phyloP scores from a whole-genome alignment of 257 asterid species.

The Primulina tabacum region DNA sequence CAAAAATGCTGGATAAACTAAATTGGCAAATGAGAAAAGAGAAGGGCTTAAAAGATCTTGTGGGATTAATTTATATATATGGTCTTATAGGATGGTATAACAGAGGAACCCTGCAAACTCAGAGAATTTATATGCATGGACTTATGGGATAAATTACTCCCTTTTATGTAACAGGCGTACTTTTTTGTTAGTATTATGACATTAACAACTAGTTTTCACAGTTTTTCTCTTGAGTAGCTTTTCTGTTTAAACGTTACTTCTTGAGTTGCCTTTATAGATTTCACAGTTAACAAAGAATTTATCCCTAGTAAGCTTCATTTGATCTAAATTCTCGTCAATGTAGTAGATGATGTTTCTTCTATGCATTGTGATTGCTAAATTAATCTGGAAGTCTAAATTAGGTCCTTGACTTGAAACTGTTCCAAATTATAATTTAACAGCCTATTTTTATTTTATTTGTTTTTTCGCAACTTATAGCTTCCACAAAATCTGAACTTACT shows the following conservation, averaged over 20 bases:
- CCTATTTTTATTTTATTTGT: too few relatives aligned
- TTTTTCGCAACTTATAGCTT: neutral
- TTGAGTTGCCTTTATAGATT: constrained; percentile 14
- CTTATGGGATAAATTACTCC: neutral
- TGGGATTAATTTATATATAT: neutral
- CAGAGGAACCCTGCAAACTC: constrained; percentile 10
- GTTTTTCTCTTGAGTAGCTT: constrained; percentile 10
- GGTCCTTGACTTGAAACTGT: neutral
- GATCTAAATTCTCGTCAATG: neutral
- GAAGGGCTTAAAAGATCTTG: neutral
- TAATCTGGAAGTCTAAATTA: too few relatives aligned
- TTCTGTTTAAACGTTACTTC: neutral
- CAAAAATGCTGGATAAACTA: neutral
- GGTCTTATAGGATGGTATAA: neutral
- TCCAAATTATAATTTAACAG: neutral
- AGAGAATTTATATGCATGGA: neutral
- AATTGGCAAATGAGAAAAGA: neutral
- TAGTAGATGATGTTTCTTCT: neutral
- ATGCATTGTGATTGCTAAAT: neutral
- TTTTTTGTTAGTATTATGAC: neutral
- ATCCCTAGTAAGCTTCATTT: neutral
- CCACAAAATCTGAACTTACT: neutral
- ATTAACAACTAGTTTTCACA: constrained; percentile 2
- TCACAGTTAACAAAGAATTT: constrained; percentile 1
- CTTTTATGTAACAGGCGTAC: neutral